Conservation (phyloP, 768 basidiomycete genomes). For the Leccinum truebloodii region DNA sequence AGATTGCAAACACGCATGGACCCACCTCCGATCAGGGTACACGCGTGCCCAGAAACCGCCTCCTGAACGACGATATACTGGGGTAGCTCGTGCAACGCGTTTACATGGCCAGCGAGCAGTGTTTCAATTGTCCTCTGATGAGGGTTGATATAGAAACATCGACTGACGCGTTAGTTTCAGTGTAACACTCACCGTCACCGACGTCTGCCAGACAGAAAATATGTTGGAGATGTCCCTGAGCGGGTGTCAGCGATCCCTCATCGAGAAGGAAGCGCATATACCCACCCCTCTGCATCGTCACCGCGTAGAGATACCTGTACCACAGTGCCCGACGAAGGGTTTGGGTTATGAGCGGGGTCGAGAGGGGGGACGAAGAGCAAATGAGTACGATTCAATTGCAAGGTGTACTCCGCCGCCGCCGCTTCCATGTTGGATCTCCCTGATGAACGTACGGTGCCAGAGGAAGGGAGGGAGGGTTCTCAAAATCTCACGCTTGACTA, state of each 20-base stretch:
- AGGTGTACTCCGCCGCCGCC: conserved; percentile 7
- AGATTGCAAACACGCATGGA: background rate
- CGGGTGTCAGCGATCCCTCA: conserved; percentile 1
- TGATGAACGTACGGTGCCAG: background rate
- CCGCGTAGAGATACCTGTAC: conserved; percentile 28
- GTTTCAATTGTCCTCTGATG: conserved; percentile 28
- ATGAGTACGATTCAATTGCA: conserved; percentile 26
- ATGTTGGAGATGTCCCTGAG: conserved; percentile 9
- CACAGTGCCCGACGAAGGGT: conserved; percentile 17
- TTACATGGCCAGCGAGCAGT: conserved; percentile 22
- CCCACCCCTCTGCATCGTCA: conserved; percentile 19
- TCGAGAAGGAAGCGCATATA: conserved; percentile 16
- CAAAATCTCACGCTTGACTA: background rate
- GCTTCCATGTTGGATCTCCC: background rate
- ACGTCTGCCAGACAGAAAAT: conserved; percentile 6
- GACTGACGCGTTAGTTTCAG: background rate
- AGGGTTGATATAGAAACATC: background rate
- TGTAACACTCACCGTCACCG: conserved; percentile 23
- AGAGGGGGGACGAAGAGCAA: conserved; percentile 25
- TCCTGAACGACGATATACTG: conserved; percentile 15
- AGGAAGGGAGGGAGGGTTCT: background rate
- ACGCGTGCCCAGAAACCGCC: conserved; percentile 7
- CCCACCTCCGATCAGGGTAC: conserved; percentile 25
- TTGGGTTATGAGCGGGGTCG: background rate
- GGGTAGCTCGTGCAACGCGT: conserved; percentile 16